Base-by-base conservation (phyloP, 371 early-diverging fungal genomes). In the Mortierella sp. region DNA sequence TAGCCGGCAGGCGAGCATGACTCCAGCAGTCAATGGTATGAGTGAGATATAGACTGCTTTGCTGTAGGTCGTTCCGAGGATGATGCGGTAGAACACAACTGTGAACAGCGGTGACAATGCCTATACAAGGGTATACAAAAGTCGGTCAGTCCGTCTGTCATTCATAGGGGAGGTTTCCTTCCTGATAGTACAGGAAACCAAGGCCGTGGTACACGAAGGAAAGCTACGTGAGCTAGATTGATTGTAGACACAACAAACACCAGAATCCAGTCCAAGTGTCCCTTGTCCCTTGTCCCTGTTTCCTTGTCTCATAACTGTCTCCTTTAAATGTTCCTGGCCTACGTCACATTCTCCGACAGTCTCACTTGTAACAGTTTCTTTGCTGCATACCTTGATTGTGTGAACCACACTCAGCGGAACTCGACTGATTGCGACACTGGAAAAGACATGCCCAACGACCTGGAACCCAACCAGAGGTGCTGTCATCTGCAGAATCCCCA, bases 31-130 rank as follows among this genome's bases (percentile, higher is more conserved):
- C 51, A 96, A 70, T 11, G 94, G 94, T 12, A 95, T 51, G 12
- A 96, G 78, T 3, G 95, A 85, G 3, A 88, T 46, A 64, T 94
- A 95, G 15, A 95, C 93, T 28, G 83, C 80, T 9, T 78, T 78
- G 14, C 90, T 78, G 65, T 94, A 94, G 30, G 64, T 68, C 24
- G 91, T 88, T 44, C 81, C 66, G 58, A 88, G 93, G 26, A 92
- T 64, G 54, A 93, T 70, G 26, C 90, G 83, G 73, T 92, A 94
- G 21, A 92, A 83, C 31, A 90, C 50, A 5, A 95, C 94, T 2
- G 96, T 95, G 73, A 96, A 95, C 12, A 96, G 82, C 14, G 96
- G 96, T 17, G 94, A 90, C 3, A 94, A 72, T 21, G 94, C 94
- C 94, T 94, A 67, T 24, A 39, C 8, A 32, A 48, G 14, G 57